Percentiles rank a stretch among this genome's conserved stretches.
These are phyloP conservation scores for Phytopythium montanum DNA, from an alignment of 352 stramenopile genomes.

Conservation along the genomic window DNA sequence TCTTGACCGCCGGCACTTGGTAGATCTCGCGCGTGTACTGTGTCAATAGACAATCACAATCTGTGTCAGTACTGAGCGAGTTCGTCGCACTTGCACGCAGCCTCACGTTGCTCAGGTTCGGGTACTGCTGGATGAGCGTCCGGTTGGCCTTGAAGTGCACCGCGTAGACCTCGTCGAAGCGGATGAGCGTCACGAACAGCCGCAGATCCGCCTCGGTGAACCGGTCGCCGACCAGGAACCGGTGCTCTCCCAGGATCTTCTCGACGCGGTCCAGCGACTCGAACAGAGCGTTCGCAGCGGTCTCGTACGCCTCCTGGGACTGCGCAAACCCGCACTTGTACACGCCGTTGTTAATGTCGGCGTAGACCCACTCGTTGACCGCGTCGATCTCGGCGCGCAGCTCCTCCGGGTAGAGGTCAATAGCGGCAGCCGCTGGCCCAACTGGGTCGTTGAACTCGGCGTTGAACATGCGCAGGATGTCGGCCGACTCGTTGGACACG, in stretches of 20 bases:
- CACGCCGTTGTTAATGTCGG: constrained; percentile 91
- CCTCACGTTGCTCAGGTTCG: constrained; percentile 83
- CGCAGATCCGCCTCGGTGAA: constrained; percentile 82
- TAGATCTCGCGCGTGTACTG: constrained; percentile 90
- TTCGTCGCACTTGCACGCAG: no score
- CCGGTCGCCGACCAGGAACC: constrained; percentile 55
- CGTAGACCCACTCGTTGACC: constrained; percentile 91
- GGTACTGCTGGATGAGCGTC: constrained; percentile 85
- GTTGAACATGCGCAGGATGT: constrained; percentile 94
- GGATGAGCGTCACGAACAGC: constrained; percentile 78
- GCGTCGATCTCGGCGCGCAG: constrained; percentile 83
- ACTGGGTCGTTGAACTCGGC: constrained; percentile 73
- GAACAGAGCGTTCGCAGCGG: constrained; percentile 68
- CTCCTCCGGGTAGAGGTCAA: constrained; percentile 78
- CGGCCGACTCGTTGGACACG: constrained; percentile 93
- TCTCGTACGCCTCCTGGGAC: constrained; percentile 87
- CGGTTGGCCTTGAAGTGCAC: constrained; percentile 90
- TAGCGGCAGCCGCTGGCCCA: constrained; percentile 56
- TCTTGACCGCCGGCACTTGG: constrained; percentile 86
- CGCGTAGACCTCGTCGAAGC: constrained; percentile 84
- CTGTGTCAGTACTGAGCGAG: no score
- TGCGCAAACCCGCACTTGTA: constrained; percentile 92
- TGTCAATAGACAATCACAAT: no score
- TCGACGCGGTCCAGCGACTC: constrained; percentile 69
- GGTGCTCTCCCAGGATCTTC: constrained; percentile 53